Evolutionary conservation across 768 basidiomycete genomes (phyloP), one percentile per base, ranked within the genome.

Genomic region (Collybiopsis confluens): DNA sequence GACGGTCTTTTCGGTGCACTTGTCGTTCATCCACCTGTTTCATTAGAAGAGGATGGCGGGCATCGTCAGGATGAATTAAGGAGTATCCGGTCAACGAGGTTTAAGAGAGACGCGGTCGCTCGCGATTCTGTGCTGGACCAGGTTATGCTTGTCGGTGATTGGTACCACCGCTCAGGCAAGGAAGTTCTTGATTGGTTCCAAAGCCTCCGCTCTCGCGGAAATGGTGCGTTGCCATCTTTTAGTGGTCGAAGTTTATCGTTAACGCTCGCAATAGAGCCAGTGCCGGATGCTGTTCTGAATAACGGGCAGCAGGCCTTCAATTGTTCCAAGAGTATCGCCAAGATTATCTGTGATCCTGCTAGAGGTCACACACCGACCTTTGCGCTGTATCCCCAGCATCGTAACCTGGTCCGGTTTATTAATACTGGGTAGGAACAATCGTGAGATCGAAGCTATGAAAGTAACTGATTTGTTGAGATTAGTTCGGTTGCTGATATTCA

Each of bases 1-100:
- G 54, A 54, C 20, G 54, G 54, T 28, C 45, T 54, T 42, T 54
- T 54, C 15, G 54, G 54, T 21, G 54, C 54, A n/a, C 37, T 54
- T 11, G 38, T 54, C 5, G 40, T 54, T 18, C 54, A 54, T 28
- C 35, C 38, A 11, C 35, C 45, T 28, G 37, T 4, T 16, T 23
- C 15, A 3, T 18, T 23, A 4, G 53, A 4, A 2, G 43, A 37
- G n/a, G 11, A 37, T n/a, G 10, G 10, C 28, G n/a, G 35, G n/a
- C 35, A 30, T 54, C 45, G 27, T 54, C 30, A 37, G 26, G 50
- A 52, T 33, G 50, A 52, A 21, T 38, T 52, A 16, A 40, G 50
- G 30, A 18, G 49, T 21, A 24, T 33, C 4, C 10, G 45, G 21
- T 36, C 33, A 40, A 8, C 13, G 6, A 50, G 21, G 30, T 40